These are phyloP conservation scores for Sordariomycetes sp. DNA, from an alignment of 2,329 filamentous ascomycete genomes.

Conservation along the genomic window DNA sequence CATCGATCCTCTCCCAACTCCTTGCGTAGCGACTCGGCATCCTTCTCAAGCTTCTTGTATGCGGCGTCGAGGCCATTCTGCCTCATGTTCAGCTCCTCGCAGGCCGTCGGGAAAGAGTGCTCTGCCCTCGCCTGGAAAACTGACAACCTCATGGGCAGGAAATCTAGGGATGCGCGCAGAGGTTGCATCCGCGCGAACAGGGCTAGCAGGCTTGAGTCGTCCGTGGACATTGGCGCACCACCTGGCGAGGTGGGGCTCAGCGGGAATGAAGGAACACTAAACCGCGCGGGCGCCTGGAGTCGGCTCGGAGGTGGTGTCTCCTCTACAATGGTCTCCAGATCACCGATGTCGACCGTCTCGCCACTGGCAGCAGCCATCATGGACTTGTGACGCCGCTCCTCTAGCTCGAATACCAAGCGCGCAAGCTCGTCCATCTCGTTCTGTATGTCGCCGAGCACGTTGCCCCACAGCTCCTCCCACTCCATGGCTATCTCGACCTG, in stretches of 20 bases:
- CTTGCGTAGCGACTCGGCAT: constrained; percentile 77
- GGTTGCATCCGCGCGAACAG: constrained; percentile 95
- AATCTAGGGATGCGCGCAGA: constrained; percentile 81
- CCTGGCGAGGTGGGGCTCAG: constrained; percentile 46
- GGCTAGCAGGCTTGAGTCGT: constrained; percentile 78
- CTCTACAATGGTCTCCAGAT: constrained; percentile 87
- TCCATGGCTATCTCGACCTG: constrained; percentile 98
- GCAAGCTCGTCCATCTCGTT: constrained; percentile 70
- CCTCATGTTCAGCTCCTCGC: constrained; percentile 72
- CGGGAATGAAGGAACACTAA: constrained; percentile 54
- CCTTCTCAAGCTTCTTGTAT: constrained; percentile 78
- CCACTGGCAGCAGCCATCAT: constrained; percentile 48
- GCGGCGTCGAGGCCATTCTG: constrained; percentile 63
- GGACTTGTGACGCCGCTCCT: constrained; percentile 80
- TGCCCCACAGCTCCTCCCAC: constrained; percentile 96
- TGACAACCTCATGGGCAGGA: constrained; percentile 85
- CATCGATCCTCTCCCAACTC: constrained; percentile 92
- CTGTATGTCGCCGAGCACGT: constrained; percentile 83
- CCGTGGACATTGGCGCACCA: constrained; percentile 45
- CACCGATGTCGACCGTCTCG: constrained; percentile 65
- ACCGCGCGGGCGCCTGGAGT: constrained; percentile 44
- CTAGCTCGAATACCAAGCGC: constrained; percentile 89
- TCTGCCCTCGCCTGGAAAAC: constrained; percentile 73
- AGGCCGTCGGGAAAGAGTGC: constrained; percentile 74
- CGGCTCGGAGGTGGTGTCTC: constrained; percentile 54